Evolutionary conservation across 164 flowering plant species (phyloP).

Genomic region (Aristolochia contorta): DNA sequence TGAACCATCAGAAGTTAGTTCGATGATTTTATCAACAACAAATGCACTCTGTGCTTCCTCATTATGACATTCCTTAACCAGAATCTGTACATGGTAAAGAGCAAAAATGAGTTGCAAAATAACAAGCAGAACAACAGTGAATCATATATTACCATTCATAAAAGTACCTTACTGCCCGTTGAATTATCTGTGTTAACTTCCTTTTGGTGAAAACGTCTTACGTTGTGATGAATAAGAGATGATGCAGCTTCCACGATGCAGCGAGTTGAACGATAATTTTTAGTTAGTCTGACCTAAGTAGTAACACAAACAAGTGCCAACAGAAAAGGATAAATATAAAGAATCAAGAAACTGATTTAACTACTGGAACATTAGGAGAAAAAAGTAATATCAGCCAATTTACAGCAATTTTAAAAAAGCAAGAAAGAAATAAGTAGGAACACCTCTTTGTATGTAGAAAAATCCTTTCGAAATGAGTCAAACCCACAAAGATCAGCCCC

Average conservation of each 20-base stretch:
- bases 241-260: slow-evolving; percentile 93
- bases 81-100: slow-evolving; percentile 35
- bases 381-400: too few species aligned
- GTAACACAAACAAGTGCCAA: slow-evolving; percentile 7
- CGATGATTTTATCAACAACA: slow-evolving; percentile 82
- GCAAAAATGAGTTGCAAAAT: background rate
- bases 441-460: slow-evolving; percentile 80
- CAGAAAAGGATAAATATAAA: slow-evolving; percentile 3
- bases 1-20: slow-evolving; percentile 33
- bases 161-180: slow-evolving; percentile 64
- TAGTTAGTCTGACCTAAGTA: slow-evolving; percentile 56
- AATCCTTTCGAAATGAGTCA: slow-evolving; percentile 82
- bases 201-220: slow-evolving; percentile 53
- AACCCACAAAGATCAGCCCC: slow-evolving; percentile 89
- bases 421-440: slow-evolving; percentile 1
- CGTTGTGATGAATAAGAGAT: slow-evolving; percentile 63
- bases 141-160: background rate
- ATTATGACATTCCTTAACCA: slow-evolving; percentile 72
- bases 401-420: background rate
- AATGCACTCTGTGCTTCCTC: slow-evolving; percentile 88
- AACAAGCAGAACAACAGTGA: background rate
- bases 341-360: background rate
- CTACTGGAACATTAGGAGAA: background rate
- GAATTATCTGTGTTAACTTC: slow-evolving; percentile 64
- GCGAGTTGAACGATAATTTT: slow-evolving; percentile 88